phyloP scores from a whole-genome alignment of 2,329 filamentous ascomycete species.

The Canariomyces notabilis region DNA sequence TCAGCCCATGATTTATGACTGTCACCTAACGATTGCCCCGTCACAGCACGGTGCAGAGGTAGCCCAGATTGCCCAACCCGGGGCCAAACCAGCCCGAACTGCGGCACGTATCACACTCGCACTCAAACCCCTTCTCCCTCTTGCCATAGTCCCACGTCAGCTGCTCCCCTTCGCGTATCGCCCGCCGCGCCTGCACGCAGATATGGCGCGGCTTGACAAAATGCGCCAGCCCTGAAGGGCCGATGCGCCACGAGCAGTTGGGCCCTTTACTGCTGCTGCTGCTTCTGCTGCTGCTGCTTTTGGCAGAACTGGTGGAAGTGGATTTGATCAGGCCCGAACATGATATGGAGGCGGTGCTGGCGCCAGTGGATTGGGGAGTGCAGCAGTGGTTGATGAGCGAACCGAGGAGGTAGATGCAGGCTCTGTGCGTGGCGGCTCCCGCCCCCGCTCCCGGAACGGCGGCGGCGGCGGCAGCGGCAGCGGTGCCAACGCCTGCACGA shows the following conservation, averaged over 20 bases:
- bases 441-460: background rate
- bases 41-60: constrained; percentile 13
- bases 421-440: constrained; percentile 4
- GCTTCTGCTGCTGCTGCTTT: background rate
- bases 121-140: constrained; percentile 25
- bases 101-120: constrained; percentile 22
- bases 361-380: constrained; percentile 16
- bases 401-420: constrained; percentile 23
- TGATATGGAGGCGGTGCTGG: too few relatives aligned
- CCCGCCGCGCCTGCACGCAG: constrained; percentile 23
- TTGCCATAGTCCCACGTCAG: constrained; percentile 36
- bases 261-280: constrained; percentile 10
- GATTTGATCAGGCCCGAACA: background rate
- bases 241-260: constrained; percentile 27
- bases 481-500: background rate
- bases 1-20: too few relatives aligned
- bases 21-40: too few relatives aligned
- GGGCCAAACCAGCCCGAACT: background rate
- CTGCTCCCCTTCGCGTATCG: constrained; percentile 31
- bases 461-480: background rate
- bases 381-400: constrained; percentile 27
- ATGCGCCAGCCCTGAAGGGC: constrained; percentile 16
- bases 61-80: background rate
- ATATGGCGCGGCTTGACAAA: constrained; percentile 22
- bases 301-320: background rate